phyloP scores from a whole-genome alignment of 169 alveolate species.

The Plasmodium vinckei region DNA sequence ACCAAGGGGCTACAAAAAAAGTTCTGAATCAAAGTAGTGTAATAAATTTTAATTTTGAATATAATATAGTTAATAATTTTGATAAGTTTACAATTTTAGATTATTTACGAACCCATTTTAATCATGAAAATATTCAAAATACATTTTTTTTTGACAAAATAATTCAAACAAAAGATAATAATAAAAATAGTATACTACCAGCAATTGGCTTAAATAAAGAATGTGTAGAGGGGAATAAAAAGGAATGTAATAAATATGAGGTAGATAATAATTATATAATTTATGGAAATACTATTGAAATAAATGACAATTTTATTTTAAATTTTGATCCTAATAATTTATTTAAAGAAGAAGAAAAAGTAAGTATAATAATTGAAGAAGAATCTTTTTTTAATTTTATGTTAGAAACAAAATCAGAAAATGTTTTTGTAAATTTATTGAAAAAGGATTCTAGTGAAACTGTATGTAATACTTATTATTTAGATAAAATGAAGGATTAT shows the following conservation, averaged over 20 bases:
- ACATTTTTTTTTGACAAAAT: constrained; percentile 22
- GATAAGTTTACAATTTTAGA: constrained; percentile 8
- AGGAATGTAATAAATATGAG: not conserved
- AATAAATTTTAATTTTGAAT: constrained; percentile 32
- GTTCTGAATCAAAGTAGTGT: not conserved
- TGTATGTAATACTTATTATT: constrained; percentile 48
- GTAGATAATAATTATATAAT: constrained; percentile 10
- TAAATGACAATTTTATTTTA: constrained; percentile 47
- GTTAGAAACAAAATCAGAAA: constrained; percentile 3
- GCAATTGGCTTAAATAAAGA: not conserved
- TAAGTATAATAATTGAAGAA: constrained; percentile 9
- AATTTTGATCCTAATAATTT: constrained; percentile 40
- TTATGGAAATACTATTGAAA: constrained; percentile 36
- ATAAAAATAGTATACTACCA: not conserved
- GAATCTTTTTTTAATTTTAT: constrained; percentile 42
- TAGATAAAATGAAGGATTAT: constrained; percentile 38
- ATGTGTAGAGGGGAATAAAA: not conserved
- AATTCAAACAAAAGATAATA: constrained; percentile 1
- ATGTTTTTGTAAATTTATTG: constrained; percentile 14
- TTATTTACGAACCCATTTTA: constrained; percentile 11
- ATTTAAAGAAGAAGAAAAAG: constrained; percentile 10
- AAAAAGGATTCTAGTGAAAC: constrained; percentile 4
- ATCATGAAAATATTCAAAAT: constrained; percentile 29
- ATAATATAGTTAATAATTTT: constrained; percentile 8
- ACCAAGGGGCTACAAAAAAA: not conserved